A percentile compares a stretch with the other conserved stretches of the same genome.
Conservation (phyloP, 1,284 basidiomycete genomes). For the Termitomyces sp. region DNA sequence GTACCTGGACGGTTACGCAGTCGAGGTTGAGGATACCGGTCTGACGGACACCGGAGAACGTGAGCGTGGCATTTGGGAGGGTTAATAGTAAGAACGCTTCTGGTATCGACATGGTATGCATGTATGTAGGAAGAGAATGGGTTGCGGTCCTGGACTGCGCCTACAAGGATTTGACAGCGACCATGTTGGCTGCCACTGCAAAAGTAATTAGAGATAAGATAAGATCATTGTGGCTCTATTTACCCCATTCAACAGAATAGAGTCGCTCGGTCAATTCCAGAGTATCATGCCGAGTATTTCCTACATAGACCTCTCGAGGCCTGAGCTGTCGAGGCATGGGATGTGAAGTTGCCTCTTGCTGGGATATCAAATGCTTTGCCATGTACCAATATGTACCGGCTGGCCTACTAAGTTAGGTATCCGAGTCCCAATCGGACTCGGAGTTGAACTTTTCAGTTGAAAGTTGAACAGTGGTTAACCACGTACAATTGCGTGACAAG, state of each 20-base stretch:
- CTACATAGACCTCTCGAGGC: too few relatives aligned
- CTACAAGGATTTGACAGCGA: not conserved
- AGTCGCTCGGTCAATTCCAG: too few relatives aligned
- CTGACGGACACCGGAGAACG: conserved; percentile 27
- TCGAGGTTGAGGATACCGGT: conserved; percentile 47
- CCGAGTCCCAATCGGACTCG: too few relatives aligned
- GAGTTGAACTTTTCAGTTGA: too few relatives aligned
- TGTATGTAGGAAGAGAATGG: conserved; percentile 6
- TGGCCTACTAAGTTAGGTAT: too few relatives aligned
- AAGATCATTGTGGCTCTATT: conserved; percentile 1
- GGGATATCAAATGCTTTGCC: too few relatives aligned
- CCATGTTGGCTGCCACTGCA: not conserved
- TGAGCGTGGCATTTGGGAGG: conserved; percentile 43
- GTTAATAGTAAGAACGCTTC: conserved; percentile 54
- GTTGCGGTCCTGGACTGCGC: conserved; percentile 2
- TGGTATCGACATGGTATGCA: conserved; percentile 25
- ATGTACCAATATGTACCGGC: too few relatives aligned
- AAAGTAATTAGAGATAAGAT: conserved; percentile 10
- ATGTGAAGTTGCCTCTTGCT: too few relatives aligned
- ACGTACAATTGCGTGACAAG: too few relatives aligned
- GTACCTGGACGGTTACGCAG: conserved; percentile 47
- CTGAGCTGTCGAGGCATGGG: too few relatives aligned
- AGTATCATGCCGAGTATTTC: too few relatives aligned
- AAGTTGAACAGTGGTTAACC: too few relatives aligned
- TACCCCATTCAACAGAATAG: not conserved